Conservation (phyloP, 2,329 filamentous ascomycete genomes). For the Diaporthe ampelina region DNA sequence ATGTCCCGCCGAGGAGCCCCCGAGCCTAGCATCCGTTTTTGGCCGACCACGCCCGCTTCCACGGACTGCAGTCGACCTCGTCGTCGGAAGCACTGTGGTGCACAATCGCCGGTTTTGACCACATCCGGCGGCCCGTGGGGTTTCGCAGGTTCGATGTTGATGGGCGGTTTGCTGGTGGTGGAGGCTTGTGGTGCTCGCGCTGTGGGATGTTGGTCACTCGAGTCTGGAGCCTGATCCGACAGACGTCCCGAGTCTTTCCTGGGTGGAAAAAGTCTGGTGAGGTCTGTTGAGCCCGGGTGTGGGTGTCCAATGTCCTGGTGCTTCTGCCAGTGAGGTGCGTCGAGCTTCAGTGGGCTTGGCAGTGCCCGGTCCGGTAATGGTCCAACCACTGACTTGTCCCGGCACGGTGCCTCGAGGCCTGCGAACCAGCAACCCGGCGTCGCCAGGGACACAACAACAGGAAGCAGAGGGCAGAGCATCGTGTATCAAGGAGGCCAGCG, state of each 20-base stretch:
- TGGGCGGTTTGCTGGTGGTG: background rate
- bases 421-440: background rate
- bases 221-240: background rate
- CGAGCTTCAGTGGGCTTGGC: constrained; percentile 13
- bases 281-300: background rate
- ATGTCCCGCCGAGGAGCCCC: constrained; percentile 39
- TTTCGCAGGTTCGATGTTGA: background rate
- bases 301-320: constrained; percentile 19
- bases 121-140: background rate
- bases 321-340: background rate
- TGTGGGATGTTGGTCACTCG: constrained; percentile 5
- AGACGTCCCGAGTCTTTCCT: background rate
- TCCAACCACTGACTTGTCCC: background rate
- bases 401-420: background rate
- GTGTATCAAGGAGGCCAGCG: background rate
- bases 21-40: constrained; percentile 36
- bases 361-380: background rate
- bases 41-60: constrained; percentile 19
- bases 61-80: constrained; percentile 39
- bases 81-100: background rate
- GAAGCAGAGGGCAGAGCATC: background rate
- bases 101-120: constrained; percentile 32
- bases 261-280: background rate
- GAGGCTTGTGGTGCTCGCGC: background rate
- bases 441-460: background rate